Conservation (phyloP, 768 basidiomycete species). For the Termitomyces sp. region DNA sequence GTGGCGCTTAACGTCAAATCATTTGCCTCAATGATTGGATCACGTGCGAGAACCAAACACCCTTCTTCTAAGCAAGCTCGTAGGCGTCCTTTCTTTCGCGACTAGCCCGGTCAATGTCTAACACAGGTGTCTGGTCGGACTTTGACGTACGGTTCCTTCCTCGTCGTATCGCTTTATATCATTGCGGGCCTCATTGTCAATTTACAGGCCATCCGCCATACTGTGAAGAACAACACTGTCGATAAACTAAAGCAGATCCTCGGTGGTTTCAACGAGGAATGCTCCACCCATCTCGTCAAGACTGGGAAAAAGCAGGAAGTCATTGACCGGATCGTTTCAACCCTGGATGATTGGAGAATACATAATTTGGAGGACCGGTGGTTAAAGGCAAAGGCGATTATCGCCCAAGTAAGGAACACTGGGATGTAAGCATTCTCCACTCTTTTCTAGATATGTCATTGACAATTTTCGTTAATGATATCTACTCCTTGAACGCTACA, state of each 20-base stretch:
- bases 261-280: constrained; percentile 73
- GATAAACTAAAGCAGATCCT: constrained; percentile 84
- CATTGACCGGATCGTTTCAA: constrained; percentile 64
- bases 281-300: constrained; percentile 60
- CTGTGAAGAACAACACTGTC: constrained; percentile 74
- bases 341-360: constrained; percentile 58
- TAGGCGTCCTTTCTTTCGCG: neutral
- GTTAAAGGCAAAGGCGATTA: constrained; percentile 61
- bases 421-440: constrained; percentile 53
- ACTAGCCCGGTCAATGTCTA: constrained; percentile 45
- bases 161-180: constrained; percentile 3
- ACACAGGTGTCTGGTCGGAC: constrained; percentile 59
- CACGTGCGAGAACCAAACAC: constrained; percentile 8
- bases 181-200: constrained; percentile 12
- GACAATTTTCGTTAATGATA: neutral
- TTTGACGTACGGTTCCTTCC: constrained; percentile 54
- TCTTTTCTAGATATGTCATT: neutral
- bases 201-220: constrained; percentile 60
- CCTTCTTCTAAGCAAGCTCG: neutral
- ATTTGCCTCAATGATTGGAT: constrained; percentile 8
- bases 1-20: constrained; percentile 2
- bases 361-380: constrained; percentile 58
- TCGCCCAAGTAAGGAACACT: constrained; percentile 58
- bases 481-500: neutral
- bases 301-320: constrained; percentile 86